phyloP scores from a whole-genome alignment of 345 rosid genomes.

The Mercurialis annua region DNA sequence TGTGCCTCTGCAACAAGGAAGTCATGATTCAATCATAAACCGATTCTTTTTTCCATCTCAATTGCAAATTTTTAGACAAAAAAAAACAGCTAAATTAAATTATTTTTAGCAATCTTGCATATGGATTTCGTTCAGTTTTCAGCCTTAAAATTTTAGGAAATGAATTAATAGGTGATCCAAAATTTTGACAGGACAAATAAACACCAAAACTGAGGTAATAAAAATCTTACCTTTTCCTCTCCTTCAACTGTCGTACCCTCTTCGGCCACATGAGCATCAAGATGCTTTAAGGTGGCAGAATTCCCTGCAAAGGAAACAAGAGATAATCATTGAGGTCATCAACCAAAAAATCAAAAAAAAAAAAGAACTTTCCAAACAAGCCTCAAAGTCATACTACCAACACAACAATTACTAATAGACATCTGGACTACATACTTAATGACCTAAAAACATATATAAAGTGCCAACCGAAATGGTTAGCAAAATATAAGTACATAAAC shows the following conservation, averaged over 20 bases:
- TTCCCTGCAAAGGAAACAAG: conserved; percentile 31
- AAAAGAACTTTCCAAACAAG: background rate
- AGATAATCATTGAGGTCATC: conserved; percentile 1
- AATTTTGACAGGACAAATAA: conserved; percentile 1
- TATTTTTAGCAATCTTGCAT: background rate
- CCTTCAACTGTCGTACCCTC: conserved; percentile 28
- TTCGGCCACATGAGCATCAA: conserved; percentile 30
- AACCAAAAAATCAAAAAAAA: background rate
- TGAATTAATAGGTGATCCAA: background rate
- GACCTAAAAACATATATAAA: background rate
- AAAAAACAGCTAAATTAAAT: background rate
- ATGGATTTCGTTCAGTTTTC: background rate
- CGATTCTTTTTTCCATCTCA: background rate
- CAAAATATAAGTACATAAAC: no score
- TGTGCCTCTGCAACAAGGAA: conserved; percentile 56
- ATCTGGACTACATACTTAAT: background rate
- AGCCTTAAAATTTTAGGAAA: background rate
- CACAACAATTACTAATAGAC: background rate
- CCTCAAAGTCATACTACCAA: background rate
- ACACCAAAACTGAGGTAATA: background rate
- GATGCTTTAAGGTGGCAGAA: conserved; percentile 37
- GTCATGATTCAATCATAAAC: conserved; percentile 9
- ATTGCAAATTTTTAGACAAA: background rate
- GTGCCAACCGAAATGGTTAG: background rate
- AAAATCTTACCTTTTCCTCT: conserved; percentile 57